Evolutionary conservation across 2,329 filamentous ascomycete genomes (phyloP).

Genomic region (Diaporthe ilicicola): DNA sequence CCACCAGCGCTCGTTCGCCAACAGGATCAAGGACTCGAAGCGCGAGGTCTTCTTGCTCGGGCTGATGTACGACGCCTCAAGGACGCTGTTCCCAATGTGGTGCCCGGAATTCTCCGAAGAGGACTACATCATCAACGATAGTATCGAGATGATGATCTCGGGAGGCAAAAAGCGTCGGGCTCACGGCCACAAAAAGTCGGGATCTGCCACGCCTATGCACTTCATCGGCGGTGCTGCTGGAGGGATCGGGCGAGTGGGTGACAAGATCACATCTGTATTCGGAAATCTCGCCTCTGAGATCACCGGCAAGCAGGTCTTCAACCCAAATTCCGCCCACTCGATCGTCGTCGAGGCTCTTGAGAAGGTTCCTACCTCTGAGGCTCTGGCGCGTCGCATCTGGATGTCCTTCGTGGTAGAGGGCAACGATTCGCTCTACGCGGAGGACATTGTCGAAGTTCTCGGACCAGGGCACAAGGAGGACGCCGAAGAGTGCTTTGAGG

Average conservation of each 20-base stretch:
- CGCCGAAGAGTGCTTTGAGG: constrained; percentile 84
- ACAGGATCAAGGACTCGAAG: constrained; percentile 89
- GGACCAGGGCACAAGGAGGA: constrained; percentile 77
- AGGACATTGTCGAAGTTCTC: constrained; percentile 89
- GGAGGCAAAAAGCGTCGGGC: constrained; percentile 52
- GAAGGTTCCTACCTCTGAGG: constrained; percentile 83
- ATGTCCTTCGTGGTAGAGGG: constrained; percentile 97
- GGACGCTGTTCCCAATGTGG: constrained; percentile 89
- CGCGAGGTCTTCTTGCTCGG: constrained; percentile 82
- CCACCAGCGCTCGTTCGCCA: constrained; percentile 83
- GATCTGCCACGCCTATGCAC: constrained; percentile 78
- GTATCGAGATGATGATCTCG: constrained; percentile 73
- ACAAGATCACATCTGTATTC: constrained; percentile 92
- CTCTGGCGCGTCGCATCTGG: constrained; percentile 94
- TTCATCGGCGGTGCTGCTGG: constrained; percentile 70
- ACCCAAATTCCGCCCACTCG: constrained; percentile 88
- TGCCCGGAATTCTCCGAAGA: constrained; percentile 91
- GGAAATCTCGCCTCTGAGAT: constrained; percentile 95
- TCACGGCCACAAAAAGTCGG: constrained; percentile 54
- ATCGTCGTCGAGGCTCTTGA: constrained; percentile 90
- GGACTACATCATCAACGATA: constrained; percentile 90
- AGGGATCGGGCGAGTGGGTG: constrained; percentile 82
- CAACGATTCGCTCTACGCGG: constrained; percentile 77
- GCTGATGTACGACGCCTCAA: constrained; percentile 88
- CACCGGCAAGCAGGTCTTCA: constrained; percentile 94